Base-by-base conservation (phyloP, 257 asterid genomes). In the Solanum pimpinellifolium region DNA sequence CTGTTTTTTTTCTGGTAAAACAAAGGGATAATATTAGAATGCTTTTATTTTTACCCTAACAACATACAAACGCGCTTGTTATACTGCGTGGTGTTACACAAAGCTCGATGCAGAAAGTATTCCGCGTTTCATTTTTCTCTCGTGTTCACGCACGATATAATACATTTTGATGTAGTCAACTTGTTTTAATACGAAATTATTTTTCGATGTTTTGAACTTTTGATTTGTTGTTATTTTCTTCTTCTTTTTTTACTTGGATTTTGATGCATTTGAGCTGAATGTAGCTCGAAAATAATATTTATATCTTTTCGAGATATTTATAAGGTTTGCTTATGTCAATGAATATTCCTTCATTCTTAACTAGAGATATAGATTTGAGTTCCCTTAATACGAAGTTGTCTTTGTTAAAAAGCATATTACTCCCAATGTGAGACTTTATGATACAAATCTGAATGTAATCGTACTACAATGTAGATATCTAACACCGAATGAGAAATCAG, bases 401-500 rank as follows among this genome's bases (percentile, higher is more conserved):
- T 56, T 56, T 56, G 65, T 56, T 56, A 18, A 9, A 3, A 7
- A 52, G 4, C 1, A 9, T 9, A 16, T 52, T 52, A 52, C 62
- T 16, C 0, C n/a, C n/a, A 18, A 56, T 18, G n/a, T 56, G n/a
- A 7, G n/a, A 18, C 11, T 56, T 56, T 56, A 0, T 0, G 1
- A 56, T 0, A 4, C n/a, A 0, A 56, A 56, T 56, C 3, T 1
- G 0, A 0, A 56, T 56, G 20, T 56, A 56, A 1, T 18, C 65
- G 11, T 56, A 0, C 11, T 56, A 0, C 1, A 56, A 52, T 18
- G 62, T 52, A 23, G n/a, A 0, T 6, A 52, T 0, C 1, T 0
- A 4, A 52, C 62, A 52, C 10, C 0, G 4, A 0, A 1, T 0
- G 1, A 2, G 0, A 52, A 52, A 52, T 7, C 2, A 18, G 4